phyloP scores from a whole-genome alignment of 495 filamentous ascomycete genomes.

The Emericellopsis terricola region DNA sequence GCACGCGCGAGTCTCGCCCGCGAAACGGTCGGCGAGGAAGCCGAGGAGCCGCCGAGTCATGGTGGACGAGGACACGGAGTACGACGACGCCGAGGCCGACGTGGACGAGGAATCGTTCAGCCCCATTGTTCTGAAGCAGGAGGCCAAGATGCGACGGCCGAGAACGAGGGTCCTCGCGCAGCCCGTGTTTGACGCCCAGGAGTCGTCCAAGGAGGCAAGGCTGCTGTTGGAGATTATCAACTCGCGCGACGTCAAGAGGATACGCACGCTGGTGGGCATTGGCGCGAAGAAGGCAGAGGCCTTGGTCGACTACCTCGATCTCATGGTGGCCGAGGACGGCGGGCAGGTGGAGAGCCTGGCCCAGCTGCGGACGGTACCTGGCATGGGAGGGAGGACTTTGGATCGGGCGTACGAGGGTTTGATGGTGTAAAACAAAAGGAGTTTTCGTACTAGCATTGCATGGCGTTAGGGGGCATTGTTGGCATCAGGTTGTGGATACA shows the following conservation, averaged over 20 bases:
- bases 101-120: constrained; percentile 5
- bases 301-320: constrained; percentile 37
- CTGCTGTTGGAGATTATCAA: constrained; percentile 74
- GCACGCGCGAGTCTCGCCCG: constrained; percentile 4
- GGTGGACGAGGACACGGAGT: constrained; percentile 10
- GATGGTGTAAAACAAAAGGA: no score
- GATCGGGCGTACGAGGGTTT: constrained; percentile 35
- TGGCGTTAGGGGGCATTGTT: constrained; percentile 1
- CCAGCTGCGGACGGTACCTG: constrained; percentile 35
- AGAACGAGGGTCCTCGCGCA: not conserved
- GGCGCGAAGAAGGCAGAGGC: constrained; percentile 48
- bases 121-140: constrained; percentile 5
- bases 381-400: constrained; percentile 38
- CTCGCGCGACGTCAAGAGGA: constrained; percentile 52
- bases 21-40: not conserved
- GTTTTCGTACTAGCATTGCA: no score
- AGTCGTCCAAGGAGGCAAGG: constrained; percentile 40
- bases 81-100: constrained; percentile 25
- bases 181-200: constrained; percentile 4
- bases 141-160: constrained; percentile 2
- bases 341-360: constrained; percentile 24
- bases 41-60: constrained; percentile 5
- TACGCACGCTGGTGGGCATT: constrained; percentile 53
- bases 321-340: constrained; percentile 22
- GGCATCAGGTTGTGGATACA: no score